Conservation (phyloP, 2,329 filamentous ascomycete genomes). For the Alternaria brassicae region DNA sequence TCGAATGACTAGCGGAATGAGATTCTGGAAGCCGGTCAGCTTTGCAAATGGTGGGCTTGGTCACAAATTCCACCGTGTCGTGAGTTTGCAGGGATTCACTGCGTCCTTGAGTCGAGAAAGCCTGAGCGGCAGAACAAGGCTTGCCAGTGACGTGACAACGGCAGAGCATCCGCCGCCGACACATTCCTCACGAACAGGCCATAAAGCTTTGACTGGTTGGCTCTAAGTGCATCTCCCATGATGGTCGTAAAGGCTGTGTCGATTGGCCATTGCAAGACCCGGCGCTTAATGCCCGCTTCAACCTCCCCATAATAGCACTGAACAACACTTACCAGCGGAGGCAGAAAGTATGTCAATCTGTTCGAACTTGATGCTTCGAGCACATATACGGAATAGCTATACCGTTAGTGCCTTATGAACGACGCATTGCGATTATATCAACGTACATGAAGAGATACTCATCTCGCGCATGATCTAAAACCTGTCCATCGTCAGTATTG, state of each 20-base stretch:
- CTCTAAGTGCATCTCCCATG: constrained; percentile 15
- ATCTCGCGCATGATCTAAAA: constrained; percentile 69
- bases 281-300: constrained; percentile 46
- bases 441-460: constrained; percentile 80
- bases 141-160: constrained; percentile 21
- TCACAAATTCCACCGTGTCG: constrained; percentile 5
- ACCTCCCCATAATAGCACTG: constrained; percentile 30
- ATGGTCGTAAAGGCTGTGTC: constrained; percentile 42
- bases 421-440: constrained; percentile 13
- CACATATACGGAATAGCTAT: constrained; percentile 62
- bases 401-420: constrained; percentile 62
- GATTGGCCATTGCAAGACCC: constrained; percentile 29
- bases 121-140: constrained; percentile 38
- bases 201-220: constrained; percentile 26
- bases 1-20: constrained; percentile 75
- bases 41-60: constrained; percentile 22
- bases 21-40: constrained; percentile 62
- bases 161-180: constrained; percentile 7
- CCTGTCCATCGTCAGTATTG: constrained; percentile 51
- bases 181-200: neutral
- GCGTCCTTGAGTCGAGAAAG: constrained; percentile 20
- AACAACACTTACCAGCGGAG: constrained; percentile 54
- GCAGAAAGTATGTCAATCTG: constrained; percentile 57
- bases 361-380: constrained; percentile 60
- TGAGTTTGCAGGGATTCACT: constrained; percentile 13